Percentiles rank a stretch among this genome's conserved stretches.
Conservation (phyloP, 352 stramenopile genomes). For the Ophiocytium majus region DNA sequence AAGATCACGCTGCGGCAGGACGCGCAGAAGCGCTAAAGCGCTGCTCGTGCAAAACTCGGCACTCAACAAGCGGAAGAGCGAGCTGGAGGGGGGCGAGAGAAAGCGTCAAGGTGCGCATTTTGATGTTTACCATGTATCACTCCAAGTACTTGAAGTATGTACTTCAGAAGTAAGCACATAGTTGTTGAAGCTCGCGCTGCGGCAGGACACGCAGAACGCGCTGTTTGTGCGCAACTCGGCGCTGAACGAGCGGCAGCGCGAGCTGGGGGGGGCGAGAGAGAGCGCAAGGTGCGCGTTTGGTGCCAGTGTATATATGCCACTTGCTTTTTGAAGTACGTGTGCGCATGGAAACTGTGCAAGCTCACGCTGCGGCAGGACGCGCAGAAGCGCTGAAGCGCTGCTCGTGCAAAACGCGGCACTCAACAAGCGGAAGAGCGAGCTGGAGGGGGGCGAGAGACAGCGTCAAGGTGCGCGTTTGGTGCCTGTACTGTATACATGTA, state of each 20-base stretch:
- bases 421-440: constrained; percentile 33
- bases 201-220: constrained; percentile 70
- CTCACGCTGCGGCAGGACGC: constrained; percentile 63
- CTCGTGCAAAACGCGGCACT: constrained; percentile 48
- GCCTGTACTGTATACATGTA: not conserved
- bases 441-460: not conserved
- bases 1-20: constrained; percentile 62
- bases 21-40: constrained; percentile 68
- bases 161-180: not conserved
- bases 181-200: constrained; percentile 4
- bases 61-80: constrained; percentile 48
- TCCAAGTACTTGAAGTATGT: not conserved
- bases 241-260: constrained; percentile 44
- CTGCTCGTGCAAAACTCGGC: constrained; percentile 47
- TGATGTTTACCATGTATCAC: not conserved
- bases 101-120: constrained; percentile 30
- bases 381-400: constrained; percentile 65
- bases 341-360: too few species aligned
- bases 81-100: constrained; percentile 43
- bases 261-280: not conserved
- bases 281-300: constrained; percentile 19
- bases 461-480: not conserved
- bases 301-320: not conserved
- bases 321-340: not conserved
- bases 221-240: constrained; percentile 46